Evolutionary conservation across 2,329 filamentous ascomycete genomes (phyloP), one percentile per base, ranked within the genome.

Genomic region (Colletotrichum sublineola): DNA sequence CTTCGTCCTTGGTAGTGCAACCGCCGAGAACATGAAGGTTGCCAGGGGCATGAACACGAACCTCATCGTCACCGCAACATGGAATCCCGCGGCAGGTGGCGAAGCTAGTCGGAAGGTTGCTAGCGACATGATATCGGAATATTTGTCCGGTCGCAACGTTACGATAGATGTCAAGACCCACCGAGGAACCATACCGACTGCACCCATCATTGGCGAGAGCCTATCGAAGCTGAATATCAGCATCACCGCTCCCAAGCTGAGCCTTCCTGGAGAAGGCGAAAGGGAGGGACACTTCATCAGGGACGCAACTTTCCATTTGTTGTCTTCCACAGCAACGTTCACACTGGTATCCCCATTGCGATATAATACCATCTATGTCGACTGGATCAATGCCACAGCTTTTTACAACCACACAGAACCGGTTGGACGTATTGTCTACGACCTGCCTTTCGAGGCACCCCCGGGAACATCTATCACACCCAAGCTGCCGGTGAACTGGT

Each of bases 301-400:
- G 79, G 91, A 94, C 76, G 94, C 95, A 14, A 96, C 92, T 8
- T 91, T 99, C 82, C 95, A 98, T 82, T 82, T 98, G 64, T 87
- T 96, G 74, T 93, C 94, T 20, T 97, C 94, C 0, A 95, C 94
- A 0, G 96, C 96, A 4, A 90, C 92, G 0, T 98, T 99, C 81
- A 91, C 89, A 0, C 87, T 98, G 31, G 87, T 91, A 50, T 98
- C 95, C 0, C 96, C 96, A 0, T 85, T 98, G 11, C 83, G 86
- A 52, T 85, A 90, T 70, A 93, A 93, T 63, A 94, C 91, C 0
- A 82, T 98, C 24, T 93, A 91, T 76, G 88, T 99, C 74, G 94
- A 94, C 48, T 87, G 86, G 63, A 88, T 98, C 77, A 92, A 97
- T 78, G 96, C 96, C 8, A 94, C 92, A 1, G 95, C 96, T 0